These are phyloP conservation scores for Peniophora sp. DNA, from an alignment of 1,284 basidiomycete species.

Conservation along the genomic window DNA sequence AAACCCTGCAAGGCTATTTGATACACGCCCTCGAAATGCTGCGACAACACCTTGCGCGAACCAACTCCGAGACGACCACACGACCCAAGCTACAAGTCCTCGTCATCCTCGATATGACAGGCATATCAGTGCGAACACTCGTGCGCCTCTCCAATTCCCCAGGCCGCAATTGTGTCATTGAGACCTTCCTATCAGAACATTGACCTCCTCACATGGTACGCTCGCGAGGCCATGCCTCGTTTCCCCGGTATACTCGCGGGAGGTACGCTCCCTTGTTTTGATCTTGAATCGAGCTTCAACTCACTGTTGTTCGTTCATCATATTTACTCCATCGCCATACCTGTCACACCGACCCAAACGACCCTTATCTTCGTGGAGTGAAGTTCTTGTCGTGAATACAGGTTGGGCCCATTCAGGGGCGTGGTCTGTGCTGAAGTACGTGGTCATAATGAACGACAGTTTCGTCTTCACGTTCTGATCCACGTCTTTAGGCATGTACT, in stretches of 20 bases:
- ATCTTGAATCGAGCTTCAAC: background rate
- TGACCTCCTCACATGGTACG: slow-evolving; percentile 55
- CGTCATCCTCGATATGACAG: slow-evolving; percentile 58
- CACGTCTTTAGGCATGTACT: slow-evolving; percentile 46
- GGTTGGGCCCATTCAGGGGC: slow-evolving; percentile 76
- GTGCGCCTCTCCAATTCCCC: slow-evolving; percentile 32
- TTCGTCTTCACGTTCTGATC: slow-evolving; percentile 10
- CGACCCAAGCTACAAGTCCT: slow-evolving; percentile 56
- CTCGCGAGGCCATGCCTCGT: slow-evolving; percentile 57
- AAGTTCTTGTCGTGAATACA: slow-evolving; percentile 75
- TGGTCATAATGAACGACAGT: slow-evolving; percentile 8
- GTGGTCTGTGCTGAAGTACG: slow-evolving; percentile 69
- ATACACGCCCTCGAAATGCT: slow-evolving; percentile 46
- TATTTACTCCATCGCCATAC: slow-evolving; percentile 1
- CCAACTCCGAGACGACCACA: slow-evolving; percentile 21
- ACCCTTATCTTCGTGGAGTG: background rate
- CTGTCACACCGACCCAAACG: background rate
- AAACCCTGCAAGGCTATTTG: slow-evolving; percentile 32
- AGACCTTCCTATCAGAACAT: slow-evolving; percentile 33
- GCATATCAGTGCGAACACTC: slow-evolving; percentile 47
- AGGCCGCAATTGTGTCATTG: slow-evolving; percentile 2
- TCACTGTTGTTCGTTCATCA: too few species aligned
- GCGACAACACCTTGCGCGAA: slow-evolving; percentile 39
- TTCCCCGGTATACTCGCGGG: slow-evolving; percentile 75
- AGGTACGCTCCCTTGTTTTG: slow-evolving; percentile 32